phyloP scores from a whole-genome alignment of 805 yeast genomes.

The Candida oleophila region DNA sequence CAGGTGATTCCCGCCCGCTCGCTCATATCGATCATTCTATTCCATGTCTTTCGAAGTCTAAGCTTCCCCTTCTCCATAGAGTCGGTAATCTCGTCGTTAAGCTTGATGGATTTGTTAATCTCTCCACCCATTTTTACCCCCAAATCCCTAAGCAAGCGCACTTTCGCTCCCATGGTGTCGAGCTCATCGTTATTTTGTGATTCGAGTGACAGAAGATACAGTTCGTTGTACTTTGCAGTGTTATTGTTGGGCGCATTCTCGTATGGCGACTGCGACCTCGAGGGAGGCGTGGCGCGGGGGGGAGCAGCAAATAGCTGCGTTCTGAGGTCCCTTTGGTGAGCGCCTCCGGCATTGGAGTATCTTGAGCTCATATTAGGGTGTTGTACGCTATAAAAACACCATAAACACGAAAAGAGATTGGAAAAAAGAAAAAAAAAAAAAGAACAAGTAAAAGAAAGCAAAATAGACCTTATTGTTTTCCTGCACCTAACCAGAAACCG shows the following conservation, averaged over 20 bases:
- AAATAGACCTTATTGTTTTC: background rate
- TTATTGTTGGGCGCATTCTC: constrained; percentile 23
- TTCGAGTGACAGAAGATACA: constrained; percentile 42
- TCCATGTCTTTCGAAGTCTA: constrained; percentile 41
- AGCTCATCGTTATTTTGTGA: constrained; percentile 43
- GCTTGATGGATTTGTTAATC: constrained; percentile 38
- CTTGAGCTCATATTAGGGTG: constrained; percentile 22
- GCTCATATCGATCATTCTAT: constrained; percentile 45
- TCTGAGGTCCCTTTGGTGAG: constrained; percentile 42
- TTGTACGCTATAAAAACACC: background rate
- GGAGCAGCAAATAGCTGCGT: constrained; percentile 38
- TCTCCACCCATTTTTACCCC: constrained; percentile 45
- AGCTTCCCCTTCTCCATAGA: constrained; percentile 38
- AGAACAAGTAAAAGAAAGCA: background rate
- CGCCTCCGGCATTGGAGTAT: constrained; percentile 27
- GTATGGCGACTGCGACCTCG: constrained; percentile 38
- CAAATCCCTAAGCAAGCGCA: constrained; percentile 39
- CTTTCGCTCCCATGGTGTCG: constrained; percentile 41
- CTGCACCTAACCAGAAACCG: too few species aligned
- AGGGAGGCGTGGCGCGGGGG: constrained; percentile 23
- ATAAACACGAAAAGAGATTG: background rate
- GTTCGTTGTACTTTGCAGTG: constrained; percentile 41
- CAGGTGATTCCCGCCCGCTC: constrained; percentile 45
- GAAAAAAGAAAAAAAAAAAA: background rate
- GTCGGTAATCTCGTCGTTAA: constrained; percentile 42